phyloP scores from a whole-genome alignment of 2,329 filamentous ascomycete genomes.

The Ascochyta rabiei region DNA sequence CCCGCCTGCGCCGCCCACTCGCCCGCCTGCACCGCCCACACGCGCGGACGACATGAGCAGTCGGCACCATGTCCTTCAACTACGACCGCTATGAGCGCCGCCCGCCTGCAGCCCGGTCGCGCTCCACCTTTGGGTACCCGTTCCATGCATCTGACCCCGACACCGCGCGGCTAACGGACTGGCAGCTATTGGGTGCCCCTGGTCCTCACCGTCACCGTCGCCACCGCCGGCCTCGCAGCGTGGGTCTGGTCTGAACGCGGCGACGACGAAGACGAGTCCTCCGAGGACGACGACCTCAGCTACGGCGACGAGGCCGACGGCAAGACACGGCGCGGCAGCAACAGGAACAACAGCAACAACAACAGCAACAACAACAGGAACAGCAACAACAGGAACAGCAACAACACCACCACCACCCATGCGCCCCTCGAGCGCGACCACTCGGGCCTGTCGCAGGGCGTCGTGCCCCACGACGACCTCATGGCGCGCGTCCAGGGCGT shows the following conservation, averaged over 20 bases:
- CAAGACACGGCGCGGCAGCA: slow-evolving; percentile 10
- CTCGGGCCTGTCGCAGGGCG: slow-evolving; percentile 30
- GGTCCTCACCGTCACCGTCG: slow-evolving; percentile 83
- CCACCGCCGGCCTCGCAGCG: slow-evolving; percentile 82
- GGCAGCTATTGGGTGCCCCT: slow-evolving; percentile 74
- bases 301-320: slow-evolving; percentile 50
- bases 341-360: background rate
- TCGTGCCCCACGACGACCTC: slow-evolving; percentile 59
- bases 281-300: slow-evolving; percentile 52
- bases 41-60: slow-evolving; percentile 12
- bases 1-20: too few relatives aligned
- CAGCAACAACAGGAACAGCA: too few relatives aligned
- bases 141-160: background rate
- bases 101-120: slow-evolving; percentile 62
- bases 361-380: too few relatives aligned
- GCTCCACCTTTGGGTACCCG: slow-evolving; percentile 70
- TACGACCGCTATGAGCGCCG: slow-evolving; percentile 63
- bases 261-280: slow-evolving; percentile 72
- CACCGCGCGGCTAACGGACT: background rate
- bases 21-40: background rate
- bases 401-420: background rate
- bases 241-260: slow-evolving; percentile 94
- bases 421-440: slow-evolving; percentile 18
- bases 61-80: slow-evolving; percentile 44
- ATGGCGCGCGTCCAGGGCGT: slow-evolving; percentile 80